These are phyloP conservation scores for Mycosphaerella arachidis DNA, from an alignment of 2,329 filamentous ascomycete genomes.

Conservation along the genomic window DNA sequence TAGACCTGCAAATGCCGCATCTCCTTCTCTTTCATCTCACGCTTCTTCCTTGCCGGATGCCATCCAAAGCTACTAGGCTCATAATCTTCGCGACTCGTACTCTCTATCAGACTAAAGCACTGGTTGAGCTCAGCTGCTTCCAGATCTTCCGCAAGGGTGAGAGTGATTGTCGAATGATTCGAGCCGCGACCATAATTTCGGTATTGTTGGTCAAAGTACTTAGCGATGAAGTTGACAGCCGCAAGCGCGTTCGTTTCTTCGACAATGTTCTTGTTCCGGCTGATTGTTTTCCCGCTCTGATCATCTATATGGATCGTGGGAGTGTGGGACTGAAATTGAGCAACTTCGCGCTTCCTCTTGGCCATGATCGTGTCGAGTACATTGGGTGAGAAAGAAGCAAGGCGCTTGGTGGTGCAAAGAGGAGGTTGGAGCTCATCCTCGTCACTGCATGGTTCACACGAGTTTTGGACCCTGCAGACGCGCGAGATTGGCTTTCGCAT, in stretches of 20 bases:
- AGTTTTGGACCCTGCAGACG: not conserved
- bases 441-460: not conserved
- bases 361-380: constrained; percentile 7
- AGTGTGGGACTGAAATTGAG: not conserved
- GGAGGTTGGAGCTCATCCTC: not conserved
- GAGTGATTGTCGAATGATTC: not conserved
- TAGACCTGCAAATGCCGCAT: constrained; percentile 64
- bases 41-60: constrained; percentile 47
- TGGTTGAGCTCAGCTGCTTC: constrained; percentile 35
- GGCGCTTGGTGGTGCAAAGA: not conserved
- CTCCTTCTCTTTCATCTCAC: constrained; percentile 64
- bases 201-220: constrained; percentile 5
- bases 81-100: constrained; percentile 63
- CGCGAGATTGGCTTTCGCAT: not conserved
- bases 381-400: not conserved
- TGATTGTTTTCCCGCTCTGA: not conserved
- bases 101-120: constrained; percentile 55
- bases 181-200: not conserved
- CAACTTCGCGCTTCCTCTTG: constrained; percentile 13
- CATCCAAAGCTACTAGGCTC: constrained; percentile 47
- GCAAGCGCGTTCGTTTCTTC: constrained; percentile 15
- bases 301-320: not conserved
- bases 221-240: constrained; percentile 8
- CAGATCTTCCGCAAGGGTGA: constrained; percentile 7
- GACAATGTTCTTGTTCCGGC: constrained; percentile 8